These are phyloP conservation scores for Gossypium longicalyx DNA, from an alignment of 345 rosid species.

Conservation along the genomic window DNA sequence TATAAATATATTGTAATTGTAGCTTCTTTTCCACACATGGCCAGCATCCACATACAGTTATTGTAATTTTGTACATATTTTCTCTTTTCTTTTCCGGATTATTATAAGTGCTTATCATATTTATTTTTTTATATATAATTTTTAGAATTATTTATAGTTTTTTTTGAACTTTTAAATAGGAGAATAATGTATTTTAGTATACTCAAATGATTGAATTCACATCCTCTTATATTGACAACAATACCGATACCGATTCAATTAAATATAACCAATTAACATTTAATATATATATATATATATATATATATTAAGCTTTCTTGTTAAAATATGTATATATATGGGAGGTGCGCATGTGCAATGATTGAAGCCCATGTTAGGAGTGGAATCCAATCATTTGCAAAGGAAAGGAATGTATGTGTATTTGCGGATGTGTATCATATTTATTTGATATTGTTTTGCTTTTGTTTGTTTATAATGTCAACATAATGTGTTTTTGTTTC, in stretches of 20 bases:
- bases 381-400: background rate
- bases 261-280: no score
- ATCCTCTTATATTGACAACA: rapidly evolving
- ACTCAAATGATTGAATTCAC: no score
- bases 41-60: background rate
- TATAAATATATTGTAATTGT: no score
- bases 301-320: background rate
- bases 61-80: background rate
- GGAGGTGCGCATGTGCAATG: background rate
- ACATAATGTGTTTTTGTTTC: no score
- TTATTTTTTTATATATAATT: no score
- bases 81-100: no score
- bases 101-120: no score
- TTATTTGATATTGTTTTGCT: background rate
- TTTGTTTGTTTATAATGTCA: no score
- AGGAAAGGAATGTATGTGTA: background rate
- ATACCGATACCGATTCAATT: no score
- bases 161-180: rapidly evolving
- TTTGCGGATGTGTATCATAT: background rate
- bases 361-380: background rate
- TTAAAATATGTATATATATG: background rate
- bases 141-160: no score
- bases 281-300: no score
- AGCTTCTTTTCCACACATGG: background rate
- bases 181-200: rapidly evolving